Percentiles rank a stretch among this genome's conserved stretches.
Evolutionary conservation across 169 alveolate genomes (phyloP).

Genomic region (Cardiosporidium cionae): DNA sequence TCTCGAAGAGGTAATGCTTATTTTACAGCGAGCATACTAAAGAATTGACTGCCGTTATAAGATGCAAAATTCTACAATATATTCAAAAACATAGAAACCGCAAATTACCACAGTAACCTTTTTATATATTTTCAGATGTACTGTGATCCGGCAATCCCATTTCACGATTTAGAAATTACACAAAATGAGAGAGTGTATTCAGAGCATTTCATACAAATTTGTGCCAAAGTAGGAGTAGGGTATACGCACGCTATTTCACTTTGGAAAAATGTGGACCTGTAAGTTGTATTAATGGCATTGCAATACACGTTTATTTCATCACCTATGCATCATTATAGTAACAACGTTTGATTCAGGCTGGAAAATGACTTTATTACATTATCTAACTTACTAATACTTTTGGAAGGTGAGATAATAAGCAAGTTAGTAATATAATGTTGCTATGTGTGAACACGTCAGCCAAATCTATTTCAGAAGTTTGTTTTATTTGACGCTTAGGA

Average conservation of each 20-base stretch:
- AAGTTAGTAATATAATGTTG: not conserved
- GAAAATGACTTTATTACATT: not conserved
- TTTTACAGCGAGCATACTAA: not conserved
- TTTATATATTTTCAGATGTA: conserved; percentile 11
- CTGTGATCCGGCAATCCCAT: conserved; percentile 27
- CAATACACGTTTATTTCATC: not conserved
- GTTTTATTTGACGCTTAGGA: no score
- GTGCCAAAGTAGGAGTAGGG: conserved; percentile 24
- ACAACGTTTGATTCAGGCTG: not conserved
- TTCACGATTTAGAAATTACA: conserved; percentile 4
- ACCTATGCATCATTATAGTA: no score
- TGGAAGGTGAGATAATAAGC: not conserved
- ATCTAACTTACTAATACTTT: not conserved
- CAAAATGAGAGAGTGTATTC: conserved; percentile 22
- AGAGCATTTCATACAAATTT: conserved; percentile 16
- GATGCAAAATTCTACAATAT: not conserved
- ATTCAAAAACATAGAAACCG: not conserved
- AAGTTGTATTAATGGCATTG: not conserved
- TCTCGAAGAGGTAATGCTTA: conserved; percentile 27
- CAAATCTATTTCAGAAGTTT: not conserved
- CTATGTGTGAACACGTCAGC: not conserved
- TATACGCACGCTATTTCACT: conserved; percentile 19
- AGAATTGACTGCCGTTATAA: not conserved
- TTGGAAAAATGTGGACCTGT: conserved; percentile 28
- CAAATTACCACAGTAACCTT: not conserved